Base-by-base conservation (phyloP, 1,284 basidiomycete species). In the Taiwanofungus camphoratus region DNA sequence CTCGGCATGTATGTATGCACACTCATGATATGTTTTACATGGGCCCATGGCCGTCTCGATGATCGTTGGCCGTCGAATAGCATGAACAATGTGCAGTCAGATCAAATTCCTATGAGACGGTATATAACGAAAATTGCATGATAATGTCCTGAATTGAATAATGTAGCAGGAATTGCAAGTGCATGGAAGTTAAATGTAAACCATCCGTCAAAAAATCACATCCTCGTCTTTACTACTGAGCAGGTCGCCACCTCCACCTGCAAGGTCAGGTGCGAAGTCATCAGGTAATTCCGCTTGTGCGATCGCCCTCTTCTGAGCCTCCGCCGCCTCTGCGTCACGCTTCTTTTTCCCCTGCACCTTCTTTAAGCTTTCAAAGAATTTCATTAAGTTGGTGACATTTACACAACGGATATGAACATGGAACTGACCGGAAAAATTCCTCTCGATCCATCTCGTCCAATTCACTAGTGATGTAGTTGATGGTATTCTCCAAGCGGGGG, bases 341-440 rank as follows among this genome's bases (percentile, higher is more conserved):
- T 96, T 96, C 79, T 96, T 96, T 78, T 96, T 97, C 29, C 89
- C 90, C 65, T 97, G 93, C 6, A 97, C 92, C 65, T 97, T 97
- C 69, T 96, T 95, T 54, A 95, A 67, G 56, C 88, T 88, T 50
- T 20, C 32, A 38, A 42, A 15, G 11, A 8, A 33, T 11, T n/a
- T n/a, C n/a, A n/a, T n/a, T n/a, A n/a, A n/a, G n/a, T n/a, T n/a
- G n/a, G n/a, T n/a, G n/a, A n/a, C n/a, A n/a, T n/a, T n/a, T n/a
- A n/a, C n/a, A n/a, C n/a, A n/a, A n/a, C n/a, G n/a, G n/a, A n/a
- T n/a, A n/a, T n/a, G n/a, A n/a, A n/a, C n/a, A 34, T 5, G 16
- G 54, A 63, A 40, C 61, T 20, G 41, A 82, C 87, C 92, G 78
- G 76, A 96, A 97, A 73, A 97, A 97, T 63, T 97, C 93, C 64